Evolutionary conservation across 2,329 filamentous ascomycete genomes (phyloP).

Genomic region (Ascochyta koolunga): DNA sequence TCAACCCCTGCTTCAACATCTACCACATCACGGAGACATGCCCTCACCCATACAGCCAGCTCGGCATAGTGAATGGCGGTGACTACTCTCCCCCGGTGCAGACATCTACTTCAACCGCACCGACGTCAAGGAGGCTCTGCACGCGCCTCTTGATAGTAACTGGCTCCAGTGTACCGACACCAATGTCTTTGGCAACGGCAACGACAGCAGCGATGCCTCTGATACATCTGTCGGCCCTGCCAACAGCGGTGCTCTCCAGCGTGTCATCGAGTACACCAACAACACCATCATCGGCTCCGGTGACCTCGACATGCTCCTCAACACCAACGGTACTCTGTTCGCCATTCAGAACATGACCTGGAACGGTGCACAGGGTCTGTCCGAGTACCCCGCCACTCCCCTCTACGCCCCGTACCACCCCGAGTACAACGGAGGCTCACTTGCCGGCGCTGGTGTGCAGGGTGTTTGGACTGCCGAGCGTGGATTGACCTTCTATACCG

Average conservation of each 20-base stretch:
- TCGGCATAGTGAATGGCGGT: conserved; percentile 47
- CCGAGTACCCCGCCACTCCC: conserved; percentile 48
- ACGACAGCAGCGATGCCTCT: conserved; percentile 20
- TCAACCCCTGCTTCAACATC: conserved; percentile 59
- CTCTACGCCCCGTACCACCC: conserved; percentile 55
- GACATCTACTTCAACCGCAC: conserved; percentile 59
- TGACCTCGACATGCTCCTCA: conserved; percentile 57
- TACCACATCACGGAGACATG: conserved; percentile 57
- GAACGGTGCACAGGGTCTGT: conserved; percentile 57
- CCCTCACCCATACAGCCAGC: conserved; percentile 48
- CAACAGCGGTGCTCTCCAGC: conserved; percentile 51
- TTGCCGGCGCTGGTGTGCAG: conserved; percentile 50
- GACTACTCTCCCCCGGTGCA: conserved; percentile 50
- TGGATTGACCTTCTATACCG: conserved; percentile 54
- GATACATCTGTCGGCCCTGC: conserved; percentile 50
- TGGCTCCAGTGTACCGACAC: conserved; percentile 51
- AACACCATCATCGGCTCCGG: conserved; percentile 58
- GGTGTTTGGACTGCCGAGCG: conserved; percentile 53
- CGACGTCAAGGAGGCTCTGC: conserved; percentile 58
- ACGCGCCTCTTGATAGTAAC: conserved; percentile 53
- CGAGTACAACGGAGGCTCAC: conserved; percentile 48
- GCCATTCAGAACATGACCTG: conserved; percentile 62
- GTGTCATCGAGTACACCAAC: conserved; percentile 59
- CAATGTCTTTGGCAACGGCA: conserved; percentile 52
- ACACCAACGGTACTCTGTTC: conserved; percentile 59